Evolutionary conservation across 2,329 filamentous ascomycete genomes (phyloP), one percentile per base, ranked within the genome.

Genomic region (Didymosphaeria variabile): DNA sequence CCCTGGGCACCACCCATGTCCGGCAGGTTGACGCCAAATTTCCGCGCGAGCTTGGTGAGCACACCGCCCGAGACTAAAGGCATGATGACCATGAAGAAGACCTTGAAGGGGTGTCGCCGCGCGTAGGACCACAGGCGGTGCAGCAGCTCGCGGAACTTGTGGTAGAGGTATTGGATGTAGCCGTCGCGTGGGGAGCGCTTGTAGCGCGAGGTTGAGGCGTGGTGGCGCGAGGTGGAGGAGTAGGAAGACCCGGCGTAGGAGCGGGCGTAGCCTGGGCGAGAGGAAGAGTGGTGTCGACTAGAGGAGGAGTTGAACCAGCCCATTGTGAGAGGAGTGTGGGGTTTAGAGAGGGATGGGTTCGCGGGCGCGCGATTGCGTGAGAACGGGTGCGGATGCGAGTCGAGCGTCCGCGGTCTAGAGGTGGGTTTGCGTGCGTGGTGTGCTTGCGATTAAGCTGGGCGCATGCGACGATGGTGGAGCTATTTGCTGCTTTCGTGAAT

Each of bases 71-170:
- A 93, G 71, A 97, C 82, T 60, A 98, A 85, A 10, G 94, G 94
- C 86, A 97, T 88, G 71, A 97, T 86, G 64, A 97, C 90, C 64
- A 93, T 86, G 82, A 97, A 91, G 82, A 97, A 91, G 51, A 97
- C 91, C 81, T 96, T 96, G 74, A 93, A 81, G 0, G 94, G 94
- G 80, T 97, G 90, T 40, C 88, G 86, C 75, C 92, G 90, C 71
- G 92, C 91, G 80, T 94, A 97, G 76, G 90, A 87, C 76, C 90
- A 84, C 9, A 97, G 88, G 75, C 97, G 90, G 72, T 91, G 90
- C 59, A 97, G 81, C 64, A 97, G 87, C 46, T 90, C 88, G 74
- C 90, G 90, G 62, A 97, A 87, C 72, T 92, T 90, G 78, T 87
- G 87, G 77, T 92, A 85, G 50, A 93, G 84, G 68, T 90, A 88